Conservation (phyloP, 768 basidiomycete genomes). For the Coprinopsis strossmayeri region DNA sequence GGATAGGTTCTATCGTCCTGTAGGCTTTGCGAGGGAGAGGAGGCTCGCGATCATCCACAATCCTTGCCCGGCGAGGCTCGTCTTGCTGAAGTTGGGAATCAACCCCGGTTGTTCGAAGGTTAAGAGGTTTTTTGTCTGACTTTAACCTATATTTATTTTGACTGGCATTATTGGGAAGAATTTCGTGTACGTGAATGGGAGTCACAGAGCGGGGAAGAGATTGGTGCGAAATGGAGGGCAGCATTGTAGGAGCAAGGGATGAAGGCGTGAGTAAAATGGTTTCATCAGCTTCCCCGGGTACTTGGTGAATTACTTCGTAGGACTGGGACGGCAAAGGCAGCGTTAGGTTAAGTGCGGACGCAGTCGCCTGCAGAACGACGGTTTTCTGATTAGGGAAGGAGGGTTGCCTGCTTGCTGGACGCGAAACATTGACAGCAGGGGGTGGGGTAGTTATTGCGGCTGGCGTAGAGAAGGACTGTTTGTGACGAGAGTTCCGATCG, state of each 20-base stretch:
- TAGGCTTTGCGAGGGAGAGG: neutral
- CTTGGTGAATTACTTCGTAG: constrained; percentile 1
- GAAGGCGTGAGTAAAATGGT: constrained; percentile 58
- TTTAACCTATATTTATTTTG: no score
- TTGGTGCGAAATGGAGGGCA: constrained; percentile 33
- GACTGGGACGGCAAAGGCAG: constrained; percentile 3
- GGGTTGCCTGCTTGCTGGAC: neutral
- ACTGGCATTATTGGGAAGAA: no score
- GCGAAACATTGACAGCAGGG: neutral
- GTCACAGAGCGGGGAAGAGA: constrained; percentile 30
- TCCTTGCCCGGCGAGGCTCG: neutral
- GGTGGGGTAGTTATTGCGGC: neutral
- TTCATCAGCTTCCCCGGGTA: constrained; percentile 25
- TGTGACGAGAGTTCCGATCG: no score
- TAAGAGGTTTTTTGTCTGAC: no score
- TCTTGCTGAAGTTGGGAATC: neutral
- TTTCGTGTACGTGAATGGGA: neutral
- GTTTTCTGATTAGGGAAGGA: neutral
- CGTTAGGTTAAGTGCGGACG: neutral
- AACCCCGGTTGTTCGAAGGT: neutral
- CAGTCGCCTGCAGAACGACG: neutral
- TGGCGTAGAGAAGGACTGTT: constrained; percentile 1
- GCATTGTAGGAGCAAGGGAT: constrained; percentile 48
- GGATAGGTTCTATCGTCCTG: neutral
- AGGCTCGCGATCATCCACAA: constrained; percentile 3